Conservation (phyloP, 2,329 filamentous ascomycete genomes). For the Dactylellina drechsleri region DNA sequence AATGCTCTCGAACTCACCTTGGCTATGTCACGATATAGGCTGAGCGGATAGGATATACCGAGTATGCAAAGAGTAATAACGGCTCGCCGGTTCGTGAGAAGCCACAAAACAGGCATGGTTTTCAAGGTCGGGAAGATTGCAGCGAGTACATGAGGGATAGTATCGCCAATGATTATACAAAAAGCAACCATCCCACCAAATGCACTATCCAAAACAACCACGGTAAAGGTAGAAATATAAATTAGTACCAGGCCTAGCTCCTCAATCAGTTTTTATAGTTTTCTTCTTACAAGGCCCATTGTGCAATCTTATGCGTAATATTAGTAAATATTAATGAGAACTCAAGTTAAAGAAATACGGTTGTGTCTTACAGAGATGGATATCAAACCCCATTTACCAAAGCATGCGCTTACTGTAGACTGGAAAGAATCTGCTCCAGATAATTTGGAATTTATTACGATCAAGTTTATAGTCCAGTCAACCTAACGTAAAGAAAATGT, state of each 20-base stretch:
- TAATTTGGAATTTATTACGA: slow-evolving; percentile 96
- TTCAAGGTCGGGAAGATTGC: slow-evolving; percentile 82
- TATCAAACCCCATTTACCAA: slow-evolving; percentile 84
- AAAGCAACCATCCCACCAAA: slow-evolving; percentile 99
- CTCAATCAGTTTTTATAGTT: too few species aligned
- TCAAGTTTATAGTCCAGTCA: slow-evolving; percentile 97
- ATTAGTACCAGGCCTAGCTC: too few species aligned
- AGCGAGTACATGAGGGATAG: slow-evolving; percentile 86
- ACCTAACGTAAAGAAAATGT: slow-evolving; percentile 63
- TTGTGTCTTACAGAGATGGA: slow-evolving; percentile 72
- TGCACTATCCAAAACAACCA: slow-evolving; percentile 65
- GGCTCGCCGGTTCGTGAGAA: slow-evolving; percentile 81
- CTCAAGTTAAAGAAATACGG: neutral
- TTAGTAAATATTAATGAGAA: slow-evolving; percentile 24
- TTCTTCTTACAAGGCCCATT: slow-evolving; percentile 81
- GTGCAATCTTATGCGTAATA: slow-evolving; percentile 69
- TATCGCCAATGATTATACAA: slow-evolving; percentile 95
- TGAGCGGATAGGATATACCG: slow-evolving; percentile 87
- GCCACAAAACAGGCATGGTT: slow-evolving; percentile 78
- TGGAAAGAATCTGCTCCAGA: slow-evolving; percentile 95
- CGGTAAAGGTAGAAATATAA: neutral
- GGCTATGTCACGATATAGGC: slow-evolving; percentile 93
- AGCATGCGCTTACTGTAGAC: slow-evolving; percentile 94
- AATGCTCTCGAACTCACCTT: slow-evolving; percentile 71
- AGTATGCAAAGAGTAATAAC: slow-evolving; percentile 89